These are phyloP conservation scores for Agaricus subrufescens DNA, from an alignment of 768 basidiomycete genomes.

Conservation along the genomic window DNA sequence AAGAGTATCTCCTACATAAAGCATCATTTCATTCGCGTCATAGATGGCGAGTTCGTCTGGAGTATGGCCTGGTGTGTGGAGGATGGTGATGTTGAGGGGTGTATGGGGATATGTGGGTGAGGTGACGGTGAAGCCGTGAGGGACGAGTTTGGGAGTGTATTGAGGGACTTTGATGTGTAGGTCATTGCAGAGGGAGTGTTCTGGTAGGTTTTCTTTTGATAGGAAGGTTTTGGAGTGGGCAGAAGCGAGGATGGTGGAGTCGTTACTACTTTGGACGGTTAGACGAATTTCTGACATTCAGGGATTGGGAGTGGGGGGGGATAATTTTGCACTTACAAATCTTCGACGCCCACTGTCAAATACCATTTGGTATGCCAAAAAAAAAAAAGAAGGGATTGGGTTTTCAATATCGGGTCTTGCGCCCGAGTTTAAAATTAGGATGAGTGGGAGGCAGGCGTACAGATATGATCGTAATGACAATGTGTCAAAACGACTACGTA, in stretches of 20 bases:
- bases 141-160: constrained; percentile 44
- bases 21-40: constrained; percentile 43
- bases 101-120: constrained; percentile 16
- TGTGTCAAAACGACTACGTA: constrained; percentile 49
- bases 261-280: constrained; percentile 20
- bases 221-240: constrained; percentile 42
- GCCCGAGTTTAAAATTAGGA: background rate
- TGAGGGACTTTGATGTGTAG: constrained; percentile 35
- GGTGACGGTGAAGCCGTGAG: constrained; percentile 31
- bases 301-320: background rate
- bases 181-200: constrained; percentile 40
- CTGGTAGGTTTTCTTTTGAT: constrained; percentile 32
- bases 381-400: too few relatives aligned
- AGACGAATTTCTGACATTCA: background rate
- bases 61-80: constrained; percentile 57
- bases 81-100: constrained; percentile 33
- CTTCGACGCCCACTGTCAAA: constrained; percentile 40
- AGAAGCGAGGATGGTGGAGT: constrained; percentile 45
- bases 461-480: constrained; percentile 57
- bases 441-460: constrained; percentile 25
- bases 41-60: constrained; percentile 56
- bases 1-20: constrained; percentile 54
- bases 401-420: too few relatives aligned
- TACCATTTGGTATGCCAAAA: background rate
- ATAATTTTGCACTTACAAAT: constrained; percentile 29